These are phyloP conservation scores for Emericellopsis cladophorae DNA, from an alignment of 2,329 filamentous ascomycete species.

Conservation along the genomic window DNA sequence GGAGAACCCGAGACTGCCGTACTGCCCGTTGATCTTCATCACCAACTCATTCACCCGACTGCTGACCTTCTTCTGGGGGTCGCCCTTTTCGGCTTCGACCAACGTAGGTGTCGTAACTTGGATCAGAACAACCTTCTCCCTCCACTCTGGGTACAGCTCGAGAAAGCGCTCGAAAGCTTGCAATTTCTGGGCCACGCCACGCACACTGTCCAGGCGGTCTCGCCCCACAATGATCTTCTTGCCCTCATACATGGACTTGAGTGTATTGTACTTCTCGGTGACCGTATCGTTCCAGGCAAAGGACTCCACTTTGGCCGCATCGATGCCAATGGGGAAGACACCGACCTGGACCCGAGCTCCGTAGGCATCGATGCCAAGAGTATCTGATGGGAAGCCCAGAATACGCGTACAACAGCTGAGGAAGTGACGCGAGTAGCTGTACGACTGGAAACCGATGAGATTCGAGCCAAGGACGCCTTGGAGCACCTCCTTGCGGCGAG, in stretches of 20 bases:
- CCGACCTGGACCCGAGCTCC: constrained; percentile 82
- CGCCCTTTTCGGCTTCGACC: constrained; percentile 66
- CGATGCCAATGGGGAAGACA: constrained; percentile 90
- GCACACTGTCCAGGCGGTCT: constrained; percentile 77
- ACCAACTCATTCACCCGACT: constrained; percentile 86
- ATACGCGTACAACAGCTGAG: constrained; percentile 87
- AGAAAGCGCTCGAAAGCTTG: constrained; percentile 90
- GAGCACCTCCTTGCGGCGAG: constrained; percentile 77
- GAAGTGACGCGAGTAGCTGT: constrained; percentile 91
- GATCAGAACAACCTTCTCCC: constrained; percentile 81
- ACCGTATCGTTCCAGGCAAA: constrained; percentile 60
- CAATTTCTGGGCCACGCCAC: constrained; percentile 90
- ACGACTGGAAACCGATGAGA: constrained; percentile 89
- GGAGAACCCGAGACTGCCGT: constrained; percentile 76
- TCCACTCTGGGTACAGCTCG: constrained; percentile 83
- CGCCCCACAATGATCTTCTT: constrained; percentile 93
- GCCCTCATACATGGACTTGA: constrained; percentile 68
- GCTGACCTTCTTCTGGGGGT: constrained; percentile 66
- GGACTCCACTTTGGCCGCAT: constrained; percentile 66
- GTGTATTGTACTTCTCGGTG: constrained; percentile 58
- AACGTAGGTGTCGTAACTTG: constrained; percentile 86
- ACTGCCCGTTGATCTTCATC: constrained; percentile 80
- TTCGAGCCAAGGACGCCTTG: constrained; percentile 85
- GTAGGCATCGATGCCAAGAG: constrained; percentile 76
- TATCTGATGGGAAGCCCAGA: constrained; percentile 78